phyloP scores from a whole-genome alignment of 805 yeast genomes.

The Kluyveromyces siamensis region DNA sequence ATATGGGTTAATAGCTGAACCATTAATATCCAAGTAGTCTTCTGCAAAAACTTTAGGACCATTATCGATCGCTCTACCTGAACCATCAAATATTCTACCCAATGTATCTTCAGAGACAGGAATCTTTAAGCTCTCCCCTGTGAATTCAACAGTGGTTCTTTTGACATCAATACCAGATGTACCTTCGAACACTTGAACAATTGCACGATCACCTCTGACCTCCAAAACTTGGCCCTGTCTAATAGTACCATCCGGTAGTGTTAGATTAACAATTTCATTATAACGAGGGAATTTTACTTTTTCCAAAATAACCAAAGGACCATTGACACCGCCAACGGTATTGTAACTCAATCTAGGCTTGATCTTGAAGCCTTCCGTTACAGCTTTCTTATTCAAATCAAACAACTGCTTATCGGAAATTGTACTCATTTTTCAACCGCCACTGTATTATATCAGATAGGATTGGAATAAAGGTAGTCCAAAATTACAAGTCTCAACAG shows the following conservation, averaged over 20 bases:
- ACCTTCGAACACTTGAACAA: conserved; percentile 98
- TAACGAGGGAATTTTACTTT: conserved; percentile 83
- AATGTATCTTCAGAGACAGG: conserved; percentile 95
- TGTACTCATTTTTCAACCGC: neutral
- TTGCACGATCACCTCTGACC: conserved; percentile 93
- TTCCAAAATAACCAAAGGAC: conserved; percentile 89
- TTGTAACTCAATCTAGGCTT: conserved; percentile 89
- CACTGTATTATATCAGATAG: too few relatives aligned
- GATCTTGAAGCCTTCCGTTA: conserved; percentile 80
- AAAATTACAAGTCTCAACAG: neutral
- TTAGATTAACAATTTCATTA: conserved; percentile 93
- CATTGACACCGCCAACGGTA: conserved; percentile 97
- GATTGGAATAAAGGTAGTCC: too few relatives aligned
- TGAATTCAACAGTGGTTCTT: conserved; percentile 94
- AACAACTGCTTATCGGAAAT: conserved; percentile 34
- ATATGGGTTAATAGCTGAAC: conserved; percentile 96
- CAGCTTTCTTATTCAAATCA: conserved; percentile 87
- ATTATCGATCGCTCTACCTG: conserved; percentile 96
- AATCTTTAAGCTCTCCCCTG: conserved; percentile 87
- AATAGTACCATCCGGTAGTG: conserved; percentile 88
- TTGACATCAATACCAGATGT: conserved; percentile 98
- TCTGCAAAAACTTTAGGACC: conserved; percentile 99
- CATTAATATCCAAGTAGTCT: conserved; percentile 96
- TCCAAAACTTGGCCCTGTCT: conserved; percentile 98
- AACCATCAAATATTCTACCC: conserved; percentile 98